Base-by-base conservation (phyloP, 495 filamentous ascomycete species). In the Talaromyces stipitatus region DNA sequence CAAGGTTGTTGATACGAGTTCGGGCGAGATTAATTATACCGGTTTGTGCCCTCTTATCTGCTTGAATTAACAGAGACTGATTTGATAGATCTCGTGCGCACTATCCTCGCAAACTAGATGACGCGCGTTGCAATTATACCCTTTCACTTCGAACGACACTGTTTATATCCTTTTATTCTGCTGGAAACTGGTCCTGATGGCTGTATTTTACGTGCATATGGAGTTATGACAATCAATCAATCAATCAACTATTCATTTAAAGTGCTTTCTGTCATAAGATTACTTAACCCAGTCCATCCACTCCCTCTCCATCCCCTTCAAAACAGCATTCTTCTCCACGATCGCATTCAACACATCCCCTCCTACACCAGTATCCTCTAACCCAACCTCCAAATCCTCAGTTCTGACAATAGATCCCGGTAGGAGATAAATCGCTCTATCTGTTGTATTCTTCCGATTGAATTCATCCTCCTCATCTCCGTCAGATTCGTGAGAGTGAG, bases 21-120 rank as follows among this genome's bases (percentile, higher is more conserved):
- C 85, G 55, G 92, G 91, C 58, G 90, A 97, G 80, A 88, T 97
- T 72, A 96, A 97, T 75, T 98, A 98, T 71, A 91, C 85, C 46
- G 91, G 90, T 92, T 77, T 58, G 79, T 72, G 33, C 32, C 55
- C 47, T 32, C 54, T 22, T 26, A 18, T 56, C 28, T 2, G 16
- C 4, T 12, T 52, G 29, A 22, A 5, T 12, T 41, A 27, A n/a
- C 14, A 26, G 43, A 55, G n/a, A n/a, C n/a, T 29, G 24, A 43
- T 27, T 50, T n/a, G 45, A 38, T 54, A 92, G 90, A 96, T 58
- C 86, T 96, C 56, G 92, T 96, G 62, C 89, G 91, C 64, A 95
- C 89, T 33, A 95, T 96, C 72, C 86, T 96, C 60, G 91, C 89
- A 69, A 96, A 96, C 75, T 96, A 81, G 80, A 62, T 50, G 57